Evolutionary conservation across 768 basidiomycete species (phyloP), one percentile per base, ranked within the genome.

Genomic region (Amanita pallidorosea): DNA sequence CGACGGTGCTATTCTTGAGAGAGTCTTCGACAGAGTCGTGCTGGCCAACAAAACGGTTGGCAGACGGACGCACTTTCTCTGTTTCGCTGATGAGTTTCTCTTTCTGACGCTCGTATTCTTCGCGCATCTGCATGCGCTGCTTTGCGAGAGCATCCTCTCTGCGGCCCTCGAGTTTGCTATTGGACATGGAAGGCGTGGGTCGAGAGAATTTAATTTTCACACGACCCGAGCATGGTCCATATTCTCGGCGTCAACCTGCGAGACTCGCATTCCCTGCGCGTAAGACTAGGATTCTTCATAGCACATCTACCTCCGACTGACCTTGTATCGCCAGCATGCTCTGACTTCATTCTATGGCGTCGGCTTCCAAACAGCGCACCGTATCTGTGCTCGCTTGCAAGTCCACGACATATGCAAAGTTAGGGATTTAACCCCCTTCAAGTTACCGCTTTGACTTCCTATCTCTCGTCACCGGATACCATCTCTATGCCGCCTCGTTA

Each of bases 1-100:
- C 95, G 40, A 98, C 81, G 1, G 95, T 98, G 45, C 76, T 84
- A 54, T 90, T 76, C 74, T 95, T 96, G 46, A 98, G 75, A 6
- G 81, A 76, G 53, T 97, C 95, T 65, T 97, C 95, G 75, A 96
- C 82, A 4, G 88, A 90, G 63, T 97, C 94, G 67, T 89, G 81
- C 64, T 94, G 89, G 1, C 91, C 90, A 34, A 95, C 88, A 66
- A 98, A 98, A 54, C 93, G 86, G 62, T 85, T 83, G 3, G 80
- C 68, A 0, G 89, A 88, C 4, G 92, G 88, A 27, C 91, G 85
- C 35, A 88, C 83, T 66, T 93, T 94, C 71, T 95, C 89, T 2
- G 92, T 93, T 69, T 96, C 93, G 62, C 76, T 80, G 59, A 88
- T 81, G 63, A 92, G 80, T 42, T 75, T 76, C 61, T 85, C 80